Conservation (phyloP, 371 early-diverging fungal genomes). For the Phascolomyces articulosus region DNA sequence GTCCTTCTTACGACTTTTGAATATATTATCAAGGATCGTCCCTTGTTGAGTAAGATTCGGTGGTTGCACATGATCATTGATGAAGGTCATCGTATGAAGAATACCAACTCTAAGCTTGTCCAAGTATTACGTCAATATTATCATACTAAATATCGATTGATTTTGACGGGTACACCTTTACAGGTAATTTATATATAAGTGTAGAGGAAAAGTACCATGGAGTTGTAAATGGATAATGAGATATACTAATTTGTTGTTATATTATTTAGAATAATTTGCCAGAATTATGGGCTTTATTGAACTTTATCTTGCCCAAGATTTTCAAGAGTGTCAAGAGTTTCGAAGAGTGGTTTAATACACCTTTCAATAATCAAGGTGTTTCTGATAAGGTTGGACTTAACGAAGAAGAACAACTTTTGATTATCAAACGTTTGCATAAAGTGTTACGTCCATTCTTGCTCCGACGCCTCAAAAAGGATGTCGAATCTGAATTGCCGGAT, state of each 20-base stretch:
- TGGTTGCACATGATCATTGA: conserved; percentile 98
- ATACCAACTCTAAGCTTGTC: conserved; percentile 88
- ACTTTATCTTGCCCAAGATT: conserved; percentile 96
- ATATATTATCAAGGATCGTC: conserved; percentile 94
- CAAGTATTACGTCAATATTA: conserved; percentile 85
- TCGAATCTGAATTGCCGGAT: conserved; percentile 97
- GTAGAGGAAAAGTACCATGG: not conserved
- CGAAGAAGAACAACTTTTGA: conserved; percentile 97
- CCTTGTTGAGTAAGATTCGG: conserved; percentile 81
- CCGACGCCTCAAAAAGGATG: conserved; percentile 98
- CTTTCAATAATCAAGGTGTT: conserved; percentile 87
- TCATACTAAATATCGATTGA: conserved; percentile 88
- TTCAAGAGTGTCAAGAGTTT: conserved; percentile 96
- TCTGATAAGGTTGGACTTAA: conserved; percentile 89
- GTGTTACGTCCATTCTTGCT: conserved; percentile 98
- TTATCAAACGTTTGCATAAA: conserved; percentile 97
- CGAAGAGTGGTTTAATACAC: conserved; percentile 98
- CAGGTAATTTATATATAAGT: conserved; percentile 68
- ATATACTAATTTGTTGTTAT: not conserved
- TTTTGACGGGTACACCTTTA: conserved; percentile 99
- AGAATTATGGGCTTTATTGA: conserved; percentile 98
- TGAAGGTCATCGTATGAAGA: conserved; percentile 99
- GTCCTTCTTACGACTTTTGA: conserved; percentile 98
- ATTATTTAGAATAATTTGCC: conserved; percentile 90
- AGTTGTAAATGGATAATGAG: not conserved